A percentile compares a stretch with the other conserved stretches of the same genome.
These are phyloP conservation scores for Ajuga chamaepitys DNA, from an alignment of 257 asterid species.

Conservation along the genomic window DNA sequence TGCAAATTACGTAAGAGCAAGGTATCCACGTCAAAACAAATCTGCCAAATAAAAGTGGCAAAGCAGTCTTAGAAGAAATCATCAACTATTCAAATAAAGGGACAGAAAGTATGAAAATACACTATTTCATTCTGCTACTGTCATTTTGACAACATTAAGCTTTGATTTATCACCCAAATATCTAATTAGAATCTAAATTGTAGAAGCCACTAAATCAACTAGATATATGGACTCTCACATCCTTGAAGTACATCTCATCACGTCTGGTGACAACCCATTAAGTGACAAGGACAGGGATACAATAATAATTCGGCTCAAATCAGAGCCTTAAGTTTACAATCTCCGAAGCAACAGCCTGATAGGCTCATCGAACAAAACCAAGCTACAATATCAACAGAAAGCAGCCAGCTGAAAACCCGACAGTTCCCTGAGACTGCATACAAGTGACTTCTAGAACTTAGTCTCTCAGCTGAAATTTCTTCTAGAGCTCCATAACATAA, in stretches of 20 bases:
- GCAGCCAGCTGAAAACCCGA: not conserved
- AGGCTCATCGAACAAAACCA: not conserved
- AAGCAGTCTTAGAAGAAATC: not conserved
- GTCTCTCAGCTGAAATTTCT: not conserved
- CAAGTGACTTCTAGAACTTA: not conserved
- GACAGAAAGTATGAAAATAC: not conserved
- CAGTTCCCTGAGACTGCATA: too few species aligned
- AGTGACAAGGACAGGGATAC: not conserved
- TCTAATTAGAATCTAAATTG: not conserved
- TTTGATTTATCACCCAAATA: not conserved
- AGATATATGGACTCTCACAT: not conserved
- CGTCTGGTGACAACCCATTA: not conserved
- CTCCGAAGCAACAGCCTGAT: not conserved
- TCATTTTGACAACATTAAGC: not conserved
- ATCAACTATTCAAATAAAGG: not conserved
- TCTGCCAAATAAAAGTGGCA: not conserved
- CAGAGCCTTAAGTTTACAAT: not conserved
- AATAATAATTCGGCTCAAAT: not conserved
- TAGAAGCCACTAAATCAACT: not conserved
- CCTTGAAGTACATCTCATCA: too few species aligned
- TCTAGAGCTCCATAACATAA: not conserved
- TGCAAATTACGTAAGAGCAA: not conserved
- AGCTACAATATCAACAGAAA: not conserved
- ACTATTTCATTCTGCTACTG: not conserved
- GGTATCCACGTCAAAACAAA: constrained; percentile 2